Conservation (phyloP, 108 stramenopile genomes). For the Parietichytrium sp. region DNA sequence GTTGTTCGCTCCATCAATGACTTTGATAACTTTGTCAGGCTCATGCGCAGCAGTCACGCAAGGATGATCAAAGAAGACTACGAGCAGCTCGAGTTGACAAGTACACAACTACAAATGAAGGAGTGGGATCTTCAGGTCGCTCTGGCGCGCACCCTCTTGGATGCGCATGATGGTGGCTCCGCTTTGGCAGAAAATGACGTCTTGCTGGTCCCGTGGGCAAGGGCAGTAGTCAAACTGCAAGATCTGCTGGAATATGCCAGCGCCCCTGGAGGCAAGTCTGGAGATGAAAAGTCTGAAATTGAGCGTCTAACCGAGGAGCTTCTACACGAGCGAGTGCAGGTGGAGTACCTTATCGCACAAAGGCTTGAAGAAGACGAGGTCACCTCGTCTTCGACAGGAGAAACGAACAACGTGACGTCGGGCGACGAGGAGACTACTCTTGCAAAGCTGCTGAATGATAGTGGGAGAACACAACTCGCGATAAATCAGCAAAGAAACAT, state of each 20-base stretch:
- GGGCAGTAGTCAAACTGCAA: neutral
- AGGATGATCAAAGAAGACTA: neutral
- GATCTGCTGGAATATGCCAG: neutral
- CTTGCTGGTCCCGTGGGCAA: conserved; percentile 9
- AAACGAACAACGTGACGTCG: neutral
- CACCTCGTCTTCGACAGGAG: neutral
- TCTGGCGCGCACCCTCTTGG: neutral
- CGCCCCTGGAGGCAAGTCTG: neutral
- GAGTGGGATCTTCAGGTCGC: conserved; percentile 35
- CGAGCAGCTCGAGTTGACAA: neutral
- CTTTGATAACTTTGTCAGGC: conserved; percentile 35
- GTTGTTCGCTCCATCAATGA: neutral
- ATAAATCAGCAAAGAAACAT: neutral
- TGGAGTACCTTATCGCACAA: conserved; percentile 24
- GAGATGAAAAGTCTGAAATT: too few relatives aligned
- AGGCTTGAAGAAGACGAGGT: neutral
- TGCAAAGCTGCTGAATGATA: neutral
- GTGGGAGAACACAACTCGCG: conserved; percentile 22
- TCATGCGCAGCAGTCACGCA: neutral
- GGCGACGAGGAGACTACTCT: neutral
- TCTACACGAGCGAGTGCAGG: neutral
- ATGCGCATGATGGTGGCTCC: neutral
- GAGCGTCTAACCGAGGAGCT: neutral
- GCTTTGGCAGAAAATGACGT: neutral
- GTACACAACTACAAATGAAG: conserved; percentile 1